These are phyloP conservation scores for Coriaria nepalensis DNA, from an alignment of 306 rosid genomes.

Conservation along the genomic window DNA sequence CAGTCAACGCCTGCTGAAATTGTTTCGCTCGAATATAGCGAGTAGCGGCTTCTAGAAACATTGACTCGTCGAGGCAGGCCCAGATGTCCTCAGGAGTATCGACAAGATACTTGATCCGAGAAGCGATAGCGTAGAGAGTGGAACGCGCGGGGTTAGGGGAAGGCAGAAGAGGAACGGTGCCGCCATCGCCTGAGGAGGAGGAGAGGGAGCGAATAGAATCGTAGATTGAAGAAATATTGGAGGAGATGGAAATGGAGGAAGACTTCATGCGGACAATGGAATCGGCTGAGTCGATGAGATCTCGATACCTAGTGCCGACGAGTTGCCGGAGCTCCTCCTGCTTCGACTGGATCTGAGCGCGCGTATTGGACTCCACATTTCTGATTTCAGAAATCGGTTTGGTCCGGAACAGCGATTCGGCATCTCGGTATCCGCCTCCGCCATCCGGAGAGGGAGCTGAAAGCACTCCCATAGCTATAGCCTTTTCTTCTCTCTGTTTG, in stretches of 20 bases:
- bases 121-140: conserved; percentile 60
- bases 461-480: conserved; percentile 14
- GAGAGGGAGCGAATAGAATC: conserved; percentile 51
- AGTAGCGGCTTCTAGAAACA: conserved; percentile 85
- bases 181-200: conserved; percentile 16
- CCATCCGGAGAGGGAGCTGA: conserved; percentile 9
- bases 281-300: conserved; percentile 93
- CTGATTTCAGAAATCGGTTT: conserved; percentile 84
- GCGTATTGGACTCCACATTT: conserved; percentile 50
- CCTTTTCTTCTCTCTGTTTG: too few species aligned
- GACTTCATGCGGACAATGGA: conserved; percentile 80
- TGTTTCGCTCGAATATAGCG: conserved; percentile 75
- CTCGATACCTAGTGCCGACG: conserved; percentile 89
- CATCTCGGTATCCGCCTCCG: conserved; percentile 38
- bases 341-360: conserved; percentile 76
- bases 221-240: conserved; percentile 51
- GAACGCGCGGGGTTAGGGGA: conserved; percentile 14
- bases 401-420: conserved; percentile 69
- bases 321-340: conserved; percentile 97
- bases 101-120: conserved; percentile 85
- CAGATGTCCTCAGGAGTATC: conserved; percentile 92
- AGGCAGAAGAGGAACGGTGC: conserved; percentile 22
- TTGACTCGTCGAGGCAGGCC: conserved; percentile 92
- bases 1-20: conserved; percentile 29
- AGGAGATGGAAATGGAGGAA: conserved; percentile 50